phyloP scores from a whole-genome alignment of 202 grass and related monocot genomes.

The Hordeum pubiflorum region DNA sequence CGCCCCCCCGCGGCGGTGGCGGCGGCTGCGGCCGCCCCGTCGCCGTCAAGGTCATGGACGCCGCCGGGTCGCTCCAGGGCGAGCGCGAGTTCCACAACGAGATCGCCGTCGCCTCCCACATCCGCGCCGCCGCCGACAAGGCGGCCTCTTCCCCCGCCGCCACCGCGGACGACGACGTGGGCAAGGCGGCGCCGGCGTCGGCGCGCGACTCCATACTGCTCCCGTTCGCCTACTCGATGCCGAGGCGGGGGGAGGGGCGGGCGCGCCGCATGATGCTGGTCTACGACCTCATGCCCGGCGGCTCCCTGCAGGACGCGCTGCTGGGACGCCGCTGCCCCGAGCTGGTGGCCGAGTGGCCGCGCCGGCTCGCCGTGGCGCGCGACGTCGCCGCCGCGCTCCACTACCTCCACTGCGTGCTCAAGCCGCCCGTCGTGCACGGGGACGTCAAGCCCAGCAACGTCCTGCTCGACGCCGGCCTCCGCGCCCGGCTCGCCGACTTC shows the following conservation, averaged over 20 bases:
- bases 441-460: conserved; percentile 94
- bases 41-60: conserved; percentile 80
- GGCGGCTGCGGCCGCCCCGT: conserved; percentile 1
- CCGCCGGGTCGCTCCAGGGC: conserved; percentile 64
- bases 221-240: conserved; percentile 34
- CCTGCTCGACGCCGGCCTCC: conserved; percentile 55
- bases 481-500: conserved; percentile 69
- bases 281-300: conserved; percentile 77
- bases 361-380: conserved; percentile 51
- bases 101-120: conserved; percentile 51
- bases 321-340: conserved; percentile 52
- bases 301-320: conserved; percentile 70
- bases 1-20: background rate
- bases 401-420: conserved; percentile 61
- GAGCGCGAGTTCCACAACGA: conserved; percentile 90
- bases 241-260: conserved; percentile 14
- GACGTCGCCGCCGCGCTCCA: conserved; percentile 63
- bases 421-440: conserved; percentile 68
- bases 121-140: conserved; percentile 5
- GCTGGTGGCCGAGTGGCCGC: conserved; percentile 43
- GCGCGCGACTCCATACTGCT: conserved; percentile 23
- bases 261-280: conserved; percentile 52
- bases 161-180: background rate
- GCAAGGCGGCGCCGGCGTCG: background rate
- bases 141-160: background rate